Base-by-base conservation (phyloP, 495 filamentous ascomycete genomes). In the Penicillium lividum region DNA sequence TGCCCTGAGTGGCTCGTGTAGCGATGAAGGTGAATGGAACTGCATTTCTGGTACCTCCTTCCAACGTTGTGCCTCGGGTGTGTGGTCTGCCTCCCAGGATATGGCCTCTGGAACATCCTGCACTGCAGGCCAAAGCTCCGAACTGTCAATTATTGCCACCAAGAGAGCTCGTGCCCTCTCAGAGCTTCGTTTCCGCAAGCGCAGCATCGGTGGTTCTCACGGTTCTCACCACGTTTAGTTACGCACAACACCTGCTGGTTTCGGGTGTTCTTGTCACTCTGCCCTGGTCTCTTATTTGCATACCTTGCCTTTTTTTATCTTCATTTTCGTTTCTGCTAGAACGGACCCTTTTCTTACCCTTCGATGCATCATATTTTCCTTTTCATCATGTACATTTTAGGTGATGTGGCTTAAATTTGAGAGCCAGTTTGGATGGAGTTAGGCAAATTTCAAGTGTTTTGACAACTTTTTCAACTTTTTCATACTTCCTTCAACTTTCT, bases 41-140 rank as follows among this genome's bases (percentile, higher is more conserved):
- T 90, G 88, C 68, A 76, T 88, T 34, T 73, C 65, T 29, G 87
- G 86, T 53, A 74, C 69, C 7, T 75, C 78, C 15, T 90, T 78
- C 70, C 76, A 79, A 59, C 77, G 86, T 59, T 91, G 88, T 59
- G 87, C 86, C 10, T 79, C 73, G 27, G 87, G 88, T 7, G 54
- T 67, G 33, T 89, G 87, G 88, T 81, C 84, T 9, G 64, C 56
- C 7, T 53, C 73, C 25, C 75, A 83, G 53, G 63, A 72, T 33
- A 72, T 89, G 75, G 80, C 87, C 0, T 64, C 77, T 0, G 88
- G 88, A 49, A 89, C 84, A 4, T 64, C 68, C 33, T 91, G 88
- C 73, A 78, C 61, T 18, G 46, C 77, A 28, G 88, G 88, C 27
- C 64, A 77, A 56, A 76, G 76, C 55, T 59, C 62, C 4, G 64